Evolutionary conservation across 2,329 filamentous ascomycete species (phyloP).

Genomic region (Epicoccum nigrum): DNA sequence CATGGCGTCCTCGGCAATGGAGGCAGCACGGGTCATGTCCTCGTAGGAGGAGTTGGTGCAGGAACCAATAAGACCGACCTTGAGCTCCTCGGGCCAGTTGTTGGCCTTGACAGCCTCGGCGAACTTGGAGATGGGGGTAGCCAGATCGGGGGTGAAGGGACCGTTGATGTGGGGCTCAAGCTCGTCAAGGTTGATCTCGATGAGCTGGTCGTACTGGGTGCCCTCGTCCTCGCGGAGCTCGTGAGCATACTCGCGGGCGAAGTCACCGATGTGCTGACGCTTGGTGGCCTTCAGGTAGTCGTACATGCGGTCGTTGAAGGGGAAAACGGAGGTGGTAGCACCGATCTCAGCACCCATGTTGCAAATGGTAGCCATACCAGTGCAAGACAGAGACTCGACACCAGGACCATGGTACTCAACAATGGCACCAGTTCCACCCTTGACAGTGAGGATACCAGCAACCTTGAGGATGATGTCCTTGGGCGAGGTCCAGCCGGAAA

Average conservation of each 20-base stretch:
- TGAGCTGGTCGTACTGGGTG: constrained; percentile 92
- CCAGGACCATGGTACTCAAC: constrained; percentile 79
- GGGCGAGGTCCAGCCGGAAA: constrained; percentile 90
- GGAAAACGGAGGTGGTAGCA: constrained; percentile 93
- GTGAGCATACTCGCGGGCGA: constrained; percentile 79
- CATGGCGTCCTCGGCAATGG: constrained; percentile 89
- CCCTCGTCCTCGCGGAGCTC: constrained; percentile 88
- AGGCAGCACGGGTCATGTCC: constrained; percentile 93
- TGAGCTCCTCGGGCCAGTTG: constrained; percentile 94
- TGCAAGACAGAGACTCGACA: constrained; percentile 74
- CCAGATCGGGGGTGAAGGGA: constrained; percentile 97
- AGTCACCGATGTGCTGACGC: constrained; percentile 88
- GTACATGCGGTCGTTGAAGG: constrained; percentile 98
- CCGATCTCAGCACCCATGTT: constrained; percentile 63
- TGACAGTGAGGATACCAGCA: constrained; percentile 94
- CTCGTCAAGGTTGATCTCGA: constrained; percentile 93
- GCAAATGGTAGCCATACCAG: constrained; percentile 85
- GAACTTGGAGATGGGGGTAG: constrained; percentile 97
- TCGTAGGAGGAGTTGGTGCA: constrained; percentile 92
- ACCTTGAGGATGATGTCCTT: constrained; percentile 99
- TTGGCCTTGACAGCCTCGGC: constrained; percentile 92
- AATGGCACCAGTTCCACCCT: constrained; percentile 94
- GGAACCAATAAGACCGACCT: constrained; percentile 95
- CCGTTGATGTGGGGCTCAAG: constrained; percentile 99
- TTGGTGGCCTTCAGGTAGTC: constrained; percentile 93